These are phyloP conservation scores for Zygoascus tannicola DNA, from an alignment of 805 yeast genomes.

Conservation along the genomic window DNA sequence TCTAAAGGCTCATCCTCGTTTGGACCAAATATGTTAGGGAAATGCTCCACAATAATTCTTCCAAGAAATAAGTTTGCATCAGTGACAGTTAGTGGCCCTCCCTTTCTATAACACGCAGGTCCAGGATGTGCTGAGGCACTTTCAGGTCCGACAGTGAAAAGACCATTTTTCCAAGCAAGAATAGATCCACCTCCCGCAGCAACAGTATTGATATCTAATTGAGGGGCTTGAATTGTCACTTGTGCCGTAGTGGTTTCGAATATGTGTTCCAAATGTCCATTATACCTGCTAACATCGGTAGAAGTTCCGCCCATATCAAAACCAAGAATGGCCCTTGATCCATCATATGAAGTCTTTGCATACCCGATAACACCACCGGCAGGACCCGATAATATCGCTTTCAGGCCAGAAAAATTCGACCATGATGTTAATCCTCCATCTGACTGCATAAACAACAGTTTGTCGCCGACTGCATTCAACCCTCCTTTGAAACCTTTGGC, in stretches of 20 bases:
- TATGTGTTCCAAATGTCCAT: conserved; percentile 64
- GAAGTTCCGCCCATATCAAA: conserved; percentile 92
- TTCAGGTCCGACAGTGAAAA: conserved; percentile 78
- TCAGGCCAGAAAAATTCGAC: conserved; percentile 70
- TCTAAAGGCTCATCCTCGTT: conserved; percentile 66
- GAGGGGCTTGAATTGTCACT: conserved; percentile 76
- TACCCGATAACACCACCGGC: conserved; percentile 98
- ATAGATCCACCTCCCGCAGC: conserved; percentile 83
- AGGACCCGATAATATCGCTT: conserved; percentile 89
- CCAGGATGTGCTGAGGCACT: conserved; percentile 86
- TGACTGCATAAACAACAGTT: conserved; percentile 72
- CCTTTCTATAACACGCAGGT: conserved; percentile 78
- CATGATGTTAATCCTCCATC: conserved; percentile 93
- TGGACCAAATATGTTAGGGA: conserved; percentile 80
- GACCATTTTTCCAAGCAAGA: conserved; percentile 56
- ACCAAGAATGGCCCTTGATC: conserved; percentile 51
- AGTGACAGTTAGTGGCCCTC: conserved; percentile 76
- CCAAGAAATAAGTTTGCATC: conserved; percentile 75
- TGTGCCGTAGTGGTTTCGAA: conserved; percentile 82
- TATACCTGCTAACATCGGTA: conserved; percentile 71
- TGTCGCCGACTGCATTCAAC: conserved; percentile 30
- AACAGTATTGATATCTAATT: conserved; percentile 68
- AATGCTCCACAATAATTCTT: conserved; percentile 59
- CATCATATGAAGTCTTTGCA: conserved; percentile 65
- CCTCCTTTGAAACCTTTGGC: conserved; percentile 52